Evolutionary conservation across 2,329 filamentous ascomycete species (phyloP), one percentile per base, ranked within the genome.

Genomic region (Xylariaceae sp.): DNA sequence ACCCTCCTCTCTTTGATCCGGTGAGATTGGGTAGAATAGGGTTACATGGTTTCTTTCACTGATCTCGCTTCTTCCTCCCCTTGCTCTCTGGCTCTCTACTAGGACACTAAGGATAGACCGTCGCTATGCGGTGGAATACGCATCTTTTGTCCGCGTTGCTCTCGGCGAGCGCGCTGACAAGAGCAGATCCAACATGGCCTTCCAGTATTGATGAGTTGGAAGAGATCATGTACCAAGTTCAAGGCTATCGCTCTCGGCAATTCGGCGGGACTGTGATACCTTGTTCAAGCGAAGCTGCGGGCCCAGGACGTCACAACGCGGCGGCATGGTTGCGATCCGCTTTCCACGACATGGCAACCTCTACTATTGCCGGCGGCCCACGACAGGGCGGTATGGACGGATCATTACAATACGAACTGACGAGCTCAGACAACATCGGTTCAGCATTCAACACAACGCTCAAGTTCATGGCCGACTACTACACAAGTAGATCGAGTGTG

Each of bases 281-380:
- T 5, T 85, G 82, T 68, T 72, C 72, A 41, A 79, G 73, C 57
- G 74, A 80, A 53, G 74, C 76, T 18, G 74, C 76, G 0, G 79
- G 78, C 0, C 71, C 76, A 2, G 82, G 81, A 43, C 77, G 81
- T 45, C 74, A 79, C 36, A 81, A 80, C 42, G 80, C 82, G 5
- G 81, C 81, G 6, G 81, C 84, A 67, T 85, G 81, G 81, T 67
- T 85, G 40, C 75, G 81, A 30, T 76, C 79, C 2, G 81, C 76
- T 21, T 85, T 85, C 57, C 82, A 85, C 67, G 82, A 85, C 64
- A 81, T 84, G 76, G 72, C 79, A 4, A 81, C 80, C 2, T 76
- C 73, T 29, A 81, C 80, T 61, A 65, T 70, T 12, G 75, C 69
- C 56, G 72, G 69, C 29, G 71, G 72, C 16, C 54, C 61, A 41